A percentile compares a stretch with the other conserved stretches of the same genome.
phyloP scores from a whole-genome alignment of 2,329 filamentous ascomycete species.

The Fusarium duplospermum region DNA sequence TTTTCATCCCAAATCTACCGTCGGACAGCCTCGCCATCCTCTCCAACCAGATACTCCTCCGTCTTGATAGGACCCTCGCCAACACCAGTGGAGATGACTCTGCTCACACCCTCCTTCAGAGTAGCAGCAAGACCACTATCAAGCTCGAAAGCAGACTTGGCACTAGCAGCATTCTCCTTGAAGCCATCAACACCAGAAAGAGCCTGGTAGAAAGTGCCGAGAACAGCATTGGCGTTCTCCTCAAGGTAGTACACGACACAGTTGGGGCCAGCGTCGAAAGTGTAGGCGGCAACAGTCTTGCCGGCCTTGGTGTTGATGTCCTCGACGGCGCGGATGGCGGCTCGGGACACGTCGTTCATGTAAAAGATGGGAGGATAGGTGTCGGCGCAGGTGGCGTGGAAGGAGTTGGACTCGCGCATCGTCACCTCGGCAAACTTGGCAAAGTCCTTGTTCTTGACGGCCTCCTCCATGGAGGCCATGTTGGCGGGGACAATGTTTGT shows the following conservation, averaged over 20 bases:
- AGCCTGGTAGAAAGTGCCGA: conserved; percentile 80
- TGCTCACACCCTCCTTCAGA: conserved; percentile 82
- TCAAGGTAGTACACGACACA: conserved; percentile 96
- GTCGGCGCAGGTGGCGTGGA: conserved; percentile 95
- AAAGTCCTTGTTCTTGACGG: conserved; percentile 84
- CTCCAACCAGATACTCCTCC: conserved; percentile 79
- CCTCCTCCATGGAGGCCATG: conserved; percentile 87
- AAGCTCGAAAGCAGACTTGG: conserved; percentile 67
- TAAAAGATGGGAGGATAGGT: conserved; percentile 99
- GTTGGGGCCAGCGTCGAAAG: conserved; percentile 97
- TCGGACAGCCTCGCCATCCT: conserved; percentile 66
- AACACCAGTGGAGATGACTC: conserved; percentile 91
- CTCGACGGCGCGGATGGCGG: conserved; percentile 90
- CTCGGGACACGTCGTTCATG: conserved; percentile 92
- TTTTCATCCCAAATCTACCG: conserved; percentile 30
- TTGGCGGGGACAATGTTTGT: conserved; percentile 81
- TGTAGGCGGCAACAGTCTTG: conserved; percentile 89
- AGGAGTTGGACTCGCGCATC: conserved; percentile 97
- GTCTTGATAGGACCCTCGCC: conserved; percentile 89
- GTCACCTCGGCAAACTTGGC: conserved; percentile 87
- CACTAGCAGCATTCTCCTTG: conserved; percentile 68
- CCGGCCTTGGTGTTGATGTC: conserved; percentile 85
- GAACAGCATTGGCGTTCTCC: conserved; percentile 77
- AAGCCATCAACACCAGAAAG: conserved; percentile 76
- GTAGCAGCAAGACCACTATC: conserved; percentile 73